Conservation (phyloP, 768 basidiomycete genomes). For the Russula dissimulans region DNA sequence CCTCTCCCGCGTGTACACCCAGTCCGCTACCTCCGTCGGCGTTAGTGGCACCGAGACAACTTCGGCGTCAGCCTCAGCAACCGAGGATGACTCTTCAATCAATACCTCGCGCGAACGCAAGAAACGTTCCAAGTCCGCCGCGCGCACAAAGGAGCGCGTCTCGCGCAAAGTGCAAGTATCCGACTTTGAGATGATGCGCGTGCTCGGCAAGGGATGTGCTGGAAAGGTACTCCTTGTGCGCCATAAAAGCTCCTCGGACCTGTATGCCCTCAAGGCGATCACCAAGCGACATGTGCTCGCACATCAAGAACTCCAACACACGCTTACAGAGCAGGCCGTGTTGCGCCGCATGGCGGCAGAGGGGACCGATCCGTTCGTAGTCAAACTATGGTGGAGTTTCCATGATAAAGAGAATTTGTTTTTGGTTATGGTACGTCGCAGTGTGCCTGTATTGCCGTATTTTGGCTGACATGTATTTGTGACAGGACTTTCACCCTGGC, state of each 20-base stretch:
- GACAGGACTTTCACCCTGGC: conserved; percentile 86
- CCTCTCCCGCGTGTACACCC: conserved; percentile 49
- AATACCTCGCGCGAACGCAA: conserved; percentile 45
- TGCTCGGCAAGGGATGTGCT: conserved; percentile 94
- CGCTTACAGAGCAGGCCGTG: conserved; percentile 92
- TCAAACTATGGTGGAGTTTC: conserved; percentile 95
- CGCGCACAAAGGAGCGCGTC: conserved; percentile 44
- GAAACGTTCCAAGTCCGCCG: conserved; percentile 43
- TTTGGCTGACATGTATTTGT: background rate
- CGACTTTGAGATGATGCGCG: conserved; percentile 96
- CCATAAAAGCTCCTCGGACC: conserved; percentile 57
- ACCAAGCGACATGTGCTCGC: conserved; percentile 95
- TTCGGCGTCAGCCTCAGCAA: conserved; percentile 42
- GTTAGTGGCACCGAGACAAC: conserved; percentile 26
- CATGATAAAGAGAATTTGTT: conserved; percentile 97
- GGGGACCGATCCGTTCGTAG: conserved; percentile 86
- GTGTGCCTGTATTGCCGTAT: conserved; percentile 7
- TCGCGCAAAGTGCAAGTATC: conserved; percentile 69
- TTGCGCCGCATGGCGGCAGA: conserved; percentile 89
- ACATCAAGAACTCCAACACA: conserved; percentile 94
- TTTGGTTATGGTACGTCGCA: conserved; percentile 72
- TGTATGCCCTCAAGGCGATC: conserved; percentile 96
- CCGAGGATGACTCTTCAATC: conserved; percentile 63
- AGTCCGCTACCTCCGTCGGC: conserved; percentile 30
- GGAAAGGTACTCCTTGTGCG: conserved; percentile 92